A percentile compares a stretch with the other conserved stretches of the same genome.
These are phyloP conservation scores for Trichoderma gracile DNA, from an alignment of 2,329 filamentous ascomycete genomes.

Conservation along the genomic window DNA sequence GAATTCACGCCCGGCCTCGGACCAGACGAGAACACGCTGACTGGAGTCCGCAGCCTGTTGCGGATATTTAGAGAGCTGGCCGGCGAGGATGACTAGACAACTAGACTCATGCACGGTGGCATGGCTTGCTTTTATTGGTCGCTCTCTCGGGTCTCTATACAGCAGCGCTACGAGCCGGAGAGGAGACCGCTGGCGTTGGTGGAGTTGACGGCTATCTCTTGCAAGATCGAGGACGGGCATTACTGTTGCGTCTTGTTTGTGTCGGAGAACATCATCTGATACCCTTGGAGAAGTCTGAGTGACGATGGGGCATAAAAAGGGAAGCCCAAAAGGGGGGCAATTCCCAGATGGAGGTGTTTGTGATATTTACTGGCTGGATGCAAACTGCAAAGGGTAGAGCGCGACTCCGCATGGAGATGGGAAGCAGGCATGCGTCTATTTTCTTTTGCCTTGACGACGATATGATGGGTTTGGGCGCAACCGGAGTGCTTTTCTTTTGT, in stretches of 20 bases:
- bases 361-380: neutral
- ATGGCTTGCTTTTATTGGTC: conserved; percentile 13
- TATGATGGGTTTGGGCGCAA: conserved; percentile 10
- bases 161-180: neutral
- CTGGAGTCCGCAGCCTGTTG: conserved; percentile 70
- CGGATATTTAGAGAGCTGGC: conserved; percentile 70
- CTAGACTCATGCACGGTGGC: conserved; percentile 20
- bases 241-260: neutral
- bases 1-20: conserved; percentile 78
- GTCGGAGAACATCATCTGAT: conserved; percentile 10
- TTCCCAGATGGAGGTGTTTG: conserved; percentile 13
- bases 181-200: conserved; percentile 3
- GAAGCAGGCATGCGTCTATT: neutral
- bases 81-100: conserved; percentile 28
- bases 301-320: neutral
- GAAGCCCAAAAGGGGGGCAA: neutral
- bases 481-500: neutral
- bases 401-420: conserved; percentile 18
- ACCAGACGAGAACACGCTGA: conserved; percentile 79
- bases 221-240: neutral
- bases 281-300: conserved; percentile 8
- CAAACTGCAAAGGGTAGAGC: conserved; percentile 13
- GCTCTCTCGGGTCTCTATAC: neutral
- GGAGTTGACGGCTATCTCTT: neutral
- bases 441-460: conserved; percentile 3